These are phyloP conservation scores for Rhodotorula sp. DNA, from an alignment of 1,284 basidiomycete species.

Conservation along the genomic window DNA sequence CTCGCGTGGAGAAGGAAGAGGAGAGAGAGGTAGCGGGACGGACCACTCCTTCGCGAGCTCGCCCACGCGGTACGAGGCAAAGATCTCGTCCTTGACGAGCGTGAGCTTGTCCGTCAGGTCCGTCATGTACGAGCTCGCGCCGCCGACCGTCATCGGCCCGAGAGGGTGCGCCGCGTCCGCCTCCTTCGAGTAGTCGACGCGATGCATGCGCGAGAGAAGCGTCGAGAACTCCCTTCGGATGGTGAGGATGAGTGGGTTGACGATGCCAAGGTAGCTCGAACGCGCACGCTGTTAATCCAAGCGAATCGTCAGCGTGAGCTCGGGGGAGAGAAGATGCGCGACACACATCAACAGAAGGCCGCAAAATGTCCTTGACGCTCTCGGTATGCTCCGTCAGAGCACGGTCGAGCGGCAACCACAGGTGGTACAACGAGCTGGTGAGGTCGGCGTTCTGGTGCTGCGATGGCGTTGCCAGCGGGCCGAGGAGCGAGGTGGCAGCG, in stretches of 20 bases:
- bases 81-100: conserved; percentile 73
- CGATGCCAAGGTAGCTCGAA: conserved; percentile 63
- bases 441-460: conserved; percentile 74
- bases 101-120: conserved; percentile 81
- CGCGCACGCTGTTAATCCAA: conserved; percentile 61
- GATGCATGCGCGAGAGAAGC: conserved; percentile 77
- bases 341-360: conserved; percentile 64
- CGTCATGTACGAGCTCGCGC: conserved; percentile 81
- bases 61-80: conserved; percentile 69
- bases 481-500: conserved; percentile 70
- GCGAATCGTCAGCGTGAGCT: background rate
- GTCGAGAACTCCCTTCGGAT: conserved; percentile 75
- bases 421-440: conserved; percentile 75
- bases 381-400: conserved; percentile 71
- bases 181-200: conserved; percentile 73
- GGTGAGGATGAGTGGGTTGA: conserved; percentile 69
- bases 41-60: conserved; percentile 73
- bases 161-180: conserved; percentile 60
- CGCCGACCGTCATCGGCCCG: conserved; percentile 61
- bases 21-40: conserved; percentile 42
- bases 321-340: background rate
- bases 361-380: conserved; percentile 63
- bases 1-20: background rate
- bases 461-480: conserved; percentile 73
- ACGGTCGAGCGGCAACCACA: conserved; percentile 68